Evolutionary conservation across 2,329 filamentous ascomycete genomes (phyloP).

Genomic region (Monilinia aucupariae): DNA sequence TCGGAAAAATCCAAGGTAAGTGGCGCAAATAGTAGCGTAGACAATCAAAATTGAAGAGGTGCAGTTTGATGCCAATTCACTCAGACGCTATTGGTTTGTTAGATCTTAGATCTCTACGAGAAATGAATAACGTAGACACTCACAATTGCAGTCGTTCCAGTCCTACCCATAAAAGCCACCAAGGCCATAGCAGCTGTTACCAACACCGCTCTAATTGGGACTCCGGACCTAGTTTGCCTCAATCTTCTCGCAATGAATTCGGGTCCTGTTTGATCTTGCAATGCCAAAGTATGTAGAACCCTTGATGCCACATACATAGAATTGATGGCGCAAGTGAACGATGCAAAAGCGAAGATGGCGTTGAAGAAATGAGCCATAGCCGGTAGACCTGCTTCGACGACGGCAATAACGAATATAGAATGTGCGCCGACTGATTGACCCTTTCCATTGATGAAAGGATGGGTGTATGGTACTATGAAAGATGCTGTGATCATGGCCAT

Average conservation of each 20-base stretch:
- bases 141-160: slow-evolving; percentile 37
- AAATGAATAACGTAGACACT: slow-evolving; percentile 17
- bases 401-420: slow-evolving; percentile 39
- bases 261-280: slow-evolving; percentile 38
- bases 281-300: slow-evolving; percentile 38
- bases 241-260: slow-evolving; percentile 40
- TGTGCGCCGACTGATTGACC: slow-evolving; percentile 36
- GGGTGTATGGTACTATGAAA: slow-evolving; percentile 38
- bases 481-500: slow-evolving; percentile 30
- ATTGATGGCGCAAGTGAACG: slow-evolving; percentile 38
- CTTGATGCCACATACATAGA: slow-evolving; percentile 38
- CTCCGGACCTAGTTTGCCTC: slow-evolving; percentile 37
- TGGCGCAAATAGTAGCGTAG: slow-evolving; percentile 39
- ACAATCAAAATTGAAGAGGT: slow-evolving; percentile 40
- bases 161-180: slow-evolving; percentile 39
- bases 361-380: slow-evolving; percentile 33
- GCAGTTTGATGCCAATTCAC: slow-evolving; percentile 38
- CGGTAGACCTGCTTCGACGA: slow-evolving; percentile 38
- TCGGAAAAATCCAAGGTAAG: slow-evolving; percentile 39
- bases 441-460: slow-evolving; percentile 40
- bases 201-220: slow-evolving; percentile 39
- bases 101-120: slow-evolving; percentile 12
- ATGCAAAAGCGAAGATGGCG: slow-evolving; percentile 38
- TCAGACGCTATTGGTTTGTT: slow-evolving; percentile 32
- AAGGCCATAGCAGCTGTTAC: slow-evolving; percentile 39